Conservation (phyloP, 345 rosid species). For the Hirschfeldia incana region DNA sequence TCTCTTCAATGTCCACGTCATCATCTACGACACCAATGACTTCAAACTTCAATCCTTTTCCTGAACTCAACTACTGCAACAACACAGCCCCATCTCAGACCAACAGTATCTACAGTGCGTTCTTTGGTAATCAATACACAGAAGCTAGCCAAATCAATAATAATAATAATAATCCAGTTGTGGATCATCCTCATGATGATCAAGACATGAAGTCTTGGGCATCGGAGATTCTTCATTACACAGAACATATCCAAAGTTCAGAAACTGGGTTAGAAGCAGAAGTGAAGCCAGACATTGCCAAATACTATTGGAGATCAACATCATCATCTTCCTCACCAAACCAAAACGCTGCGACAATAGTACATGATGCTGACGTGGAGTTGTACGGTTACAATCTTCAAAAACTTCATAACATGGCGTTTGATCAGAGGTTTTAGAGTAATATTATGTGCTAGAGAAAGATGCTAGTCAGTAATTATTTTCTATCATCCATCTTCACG, state of each 20-base stretch:
- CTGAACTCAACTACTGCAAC: slow-evolving; percentile 42
- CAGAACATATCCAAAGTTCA: slow-evolving; percentile 29
- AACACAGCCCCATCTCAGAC: slow-evolving; percentile 33
- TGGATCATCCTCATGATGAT: slow-evolving; percentile 3
- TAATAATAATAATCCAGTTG: neutral
- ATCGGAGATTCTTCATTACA: slow-evolving; percentile 34
- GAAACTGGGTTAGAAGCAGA: slow-evolving; percentile 35
- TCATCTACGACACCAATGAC: slow-evolving; percentile 45
- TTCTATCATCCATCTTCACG: slow-evolving; percentile 18
- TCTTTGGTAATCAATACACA: slow-evolving; percentile 38
- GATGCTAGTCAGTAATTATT: slow-evolving; percentile 1
- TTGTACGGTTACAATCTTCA: slow-evolving; percentile 34
- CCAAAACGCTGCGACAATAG: slow-evolving; percentile 26
- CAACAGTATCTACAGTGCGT: slow-evolving; percentile 36
- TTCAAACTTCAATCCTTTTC: slow-evolving; percentile 57
- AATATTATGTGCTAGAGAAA: slow-evolving; percentile 12
- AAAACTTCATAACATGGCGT: slow-evolving; percentile 26
- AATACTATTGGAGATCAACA: slow-evolving; percentile 35
- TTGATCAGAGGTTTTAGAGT: slow-evolving; percentile 8
- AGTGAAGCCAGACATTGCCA: slow-evolving; percentile 40
- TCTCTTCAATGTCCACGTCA: slow-evolving; percentile 46
- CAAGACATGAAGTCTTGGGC: slow-evolving; percentile 37
- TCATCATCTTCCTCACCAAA: slow-evolving; percentile 30
- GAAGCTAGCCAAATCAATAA: slow-evolving; percentile 29
- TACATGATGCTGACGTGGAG: slow-evolving; percentile 24